phyloP scores from a whole-genome alignment of 2,329 filamentous ascomycete genomes.

The Beauveria rudraprayagi region DNA sequence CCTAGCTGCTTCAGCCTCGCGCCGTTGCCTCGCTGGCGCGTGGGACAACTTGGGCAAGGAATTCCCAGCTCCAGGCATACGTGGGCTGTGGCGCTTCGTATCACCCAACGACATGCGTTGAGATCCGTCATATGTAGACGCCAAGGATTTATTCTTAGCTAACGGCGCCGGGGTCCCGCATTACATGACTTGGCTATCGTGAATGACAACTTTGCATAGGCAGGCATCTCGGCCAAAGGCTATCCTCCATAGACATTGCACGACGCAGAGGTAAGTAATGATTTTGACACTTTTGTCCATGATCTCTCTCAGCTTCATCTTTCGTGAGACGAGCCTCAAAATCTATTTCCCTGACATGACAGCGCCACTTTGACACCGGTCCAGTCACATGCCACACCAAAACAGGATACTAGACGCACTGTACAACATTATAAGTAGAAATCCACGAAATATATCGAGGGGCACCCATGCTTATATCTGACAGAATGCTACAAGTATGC shows the following conservation, averaged over 20 bases:
- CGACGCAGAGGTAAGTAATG: neutral
- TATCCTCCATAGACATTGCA: neutral
- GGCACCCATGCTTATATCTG: neutral
- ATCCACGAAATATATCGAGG: too few relatives aligned
- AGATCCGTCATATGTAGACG: neutral
- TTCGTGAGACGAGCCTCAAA: too few relatives aligned
- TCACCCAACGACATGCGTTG: neutral
- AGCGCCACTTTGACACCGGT: neutral
- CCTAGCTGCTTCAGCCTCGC: neutral
- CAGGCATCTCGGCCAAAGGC: neutral
- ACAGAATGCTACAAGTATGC: neutral
- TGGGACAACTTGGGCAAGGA: neutral
- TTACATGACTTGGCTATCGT: neutral
- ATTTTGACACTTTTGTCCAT: neutral
- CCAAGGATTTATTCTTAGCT: neutral
- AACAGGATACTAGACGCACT: too few relatives aligned
- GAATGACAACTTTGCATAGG: neutral
- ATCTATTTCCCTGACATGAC: neutral
- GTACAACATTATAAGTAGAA: neutral
- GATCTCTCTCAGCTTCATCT: neutral
- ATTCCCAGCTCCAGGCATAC: conserved; percentile 4
- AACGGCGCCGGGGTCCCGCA: neutral
- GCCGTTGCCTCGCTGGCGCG: neutral
- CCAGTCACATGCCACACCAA: neutral
- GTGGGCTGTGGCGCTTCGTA: neutral